Base-by-base conservation (phyloP, 2,329 filamentous ascomycete species). In the Xylaria sp. region DNA sequence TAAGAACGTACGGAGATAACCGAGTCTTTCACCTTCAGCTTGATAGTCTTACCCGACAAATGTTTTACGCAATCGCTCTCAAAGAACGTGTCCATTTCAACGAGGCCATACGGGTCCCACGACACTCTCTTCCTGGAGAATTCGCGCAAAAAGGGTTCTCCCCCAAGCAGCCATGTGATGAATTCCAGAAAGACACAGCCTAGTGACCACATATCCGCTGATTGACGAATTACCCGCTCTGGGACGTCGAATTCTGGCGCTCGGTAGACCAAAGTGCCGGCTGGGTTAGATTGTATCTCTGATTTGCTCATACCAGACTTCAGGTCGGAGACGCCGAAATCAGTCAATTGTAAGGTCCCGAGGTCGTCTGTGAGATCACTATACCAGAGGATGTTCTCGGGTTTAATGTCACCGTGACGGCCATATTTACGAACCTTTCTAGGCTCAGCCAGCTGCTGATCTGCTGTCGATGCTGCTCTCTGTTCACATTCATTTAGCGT, bases 111-210 rank as follows among this genome's bases (percentile, higher is more conserved):
- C 4, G 12, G 8, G 8, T 52, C 50, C 50, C 50, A 52, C 7
- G 23, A 28, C 13, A 31, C 1, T 28, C 50, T 28, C 23, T 52
- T 28, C 13, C 3, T 7, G 50, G 50, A 15, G 31, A 68, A 68
- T 12, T 55, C 10, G 4, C 18, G 5, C 13, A 65, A 2, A 10
- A 69, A 57, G 2, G n/a, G 8, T 18, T 25, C 3, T 2, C 67
- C 62, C 2, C 60, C 67, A 1, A 67, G 64, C 2, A 64, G 12
- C 67, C 67, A 70, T 2, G 64, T 39, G n/a, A 70, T 41, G 25
- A 70, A 70, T n/a, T 64, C 59, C 20, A 70, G 4, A 28, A 37
- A 70, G 7, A 67, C 64, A 28, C 64, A 67, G 20, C 59, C 64
- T 13, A 70, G 18, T 8, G 67, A 67, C 67, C 64, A 70, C 7